Evolutionary conservation across 1,284 basidiomycete genomes (phyloP).

Genomic region (Bondarzewia mesenterica): DNA sequence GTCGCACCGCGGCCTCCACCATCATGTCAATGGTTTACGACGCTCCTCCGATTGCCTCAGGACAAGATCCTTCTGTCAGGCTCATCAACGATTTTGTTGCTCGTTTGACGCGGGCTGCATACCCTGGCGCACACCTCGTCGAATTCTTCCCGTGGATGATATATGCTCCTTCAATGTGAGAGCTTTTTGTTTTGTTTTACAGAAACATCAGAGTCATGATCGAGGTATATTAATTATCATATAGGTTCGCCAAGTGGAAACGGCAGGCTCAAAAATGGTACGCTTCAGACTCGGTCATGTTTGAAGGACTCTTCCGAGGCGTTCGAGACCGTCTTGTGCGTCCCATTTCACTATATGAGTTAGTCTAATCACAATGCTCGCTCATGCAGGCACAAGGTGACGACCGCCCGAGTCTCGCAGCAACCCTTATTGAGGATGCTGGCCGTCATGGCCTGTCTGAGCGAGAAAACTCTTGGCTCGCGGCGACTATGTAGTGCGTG

Average conservation of each 20-base stretch:
- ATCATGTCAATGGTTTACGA: constrained; percentile 6
- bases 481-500: constrained; percentile 7
- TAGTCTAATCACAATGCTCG: too few species aligned
- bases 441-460: constrained; percentile 1
- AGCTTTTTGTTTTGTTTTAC: background rate
- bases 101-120: background rate
- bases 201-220: background rate
- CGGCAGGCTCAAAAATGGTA: constrained; percentile 2
- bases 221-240: background rate
- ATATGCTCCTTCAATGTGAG: constrained; percentile 3
- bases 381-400: constrained; percentile 2
- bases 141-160: constrained; percentile 5
- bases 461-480: constrained; percentile 5
- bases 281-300: constrained; percentile 3
- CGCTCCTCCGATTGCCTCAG: constrained; percentile 1
- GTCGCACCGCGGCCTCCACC: constrained; percentile 2
- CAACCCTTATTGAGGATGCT: constrained; percentile 1
- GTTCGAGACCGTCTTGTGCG: constrained; percentile 3
- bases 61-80: constrained; percentile 2
- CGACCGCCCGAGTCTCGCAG: constrained; percentile 5
- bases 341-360: background rate
- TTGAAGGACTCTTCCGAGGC: constrained; percentile 3
- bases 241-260: constrained; percentile 7
- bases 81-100: background rate
- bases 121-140: constrained; percentile 1